Evolutionary conservation across 1,284 basidiomycete species (phyloP).

Genomic region (Ustilago loliicola): DNA sequence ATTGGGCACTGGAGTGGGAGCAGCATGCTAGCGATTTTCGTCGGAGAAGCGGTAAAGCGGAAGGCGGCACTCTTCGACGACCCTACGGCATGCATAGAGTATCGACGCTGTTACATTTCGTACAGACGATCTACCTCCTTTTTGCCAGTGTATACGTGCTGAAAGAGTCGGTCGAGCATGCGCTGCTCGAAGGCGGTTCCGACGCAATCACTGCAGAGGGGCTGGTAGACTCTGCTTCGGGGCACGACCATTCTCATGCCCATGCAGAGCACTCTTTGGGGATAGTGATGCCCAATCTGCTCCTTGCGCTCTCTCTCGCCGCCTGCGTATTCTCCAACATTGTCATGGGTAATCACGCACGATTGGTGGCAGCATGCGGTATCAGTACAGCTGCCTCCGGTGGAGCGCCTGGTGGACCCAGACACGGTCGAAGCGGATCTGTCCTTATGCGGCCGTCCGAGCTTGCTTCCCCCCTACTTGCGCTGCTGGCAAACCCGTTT

Average conservation of each 20-base stretch:
- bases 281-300: conserved; percentile 51
- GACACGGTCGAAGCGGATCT: conserved; percentile 53
- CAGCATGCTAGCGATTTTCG: conserved; percentile 43
- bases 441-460: conserved; percentile 57
- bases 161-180: conserved; percentile 82
- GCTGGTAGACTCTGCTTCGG: conserved; percentile 34
- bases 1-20: conserved; percentile 48
- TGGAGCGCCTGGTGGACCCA: conserved; percentile 31
- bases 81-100: conserved; percentile 78
- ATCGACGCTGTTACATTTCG: conserved; percentile 84
- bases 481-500: conserved; percentile 67
- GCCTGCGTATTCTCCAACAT: conserved; percentile 60
- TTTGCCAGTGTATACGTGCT: conserved; percentile 92
- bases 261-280: conserved; percentile 55
- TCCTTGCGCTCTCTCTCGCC: conserved; percentile 51
- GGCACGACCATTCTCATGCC: conserved; percentile 49
- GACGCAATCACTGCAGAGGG: conserved; percentile 5
- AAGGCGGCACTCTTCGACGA: conserved; percentile 27
- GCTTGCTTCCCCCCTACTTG: conserved; percentile 50
- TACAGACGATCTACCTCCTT: conserved; percentile 88
- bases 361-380: conserved; percentile 66
- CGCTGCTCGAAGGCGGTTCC: conserved; percentile 60
- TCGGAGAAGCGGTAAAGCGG: conserved; percentile 26
- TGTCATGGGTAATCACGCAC: conserved; percentile 64
- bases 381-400: conserved; percentile 61